Conservation (phyloP, 192 early-diverging fungal species). For the Dimargaris cristalligena region DNA sequence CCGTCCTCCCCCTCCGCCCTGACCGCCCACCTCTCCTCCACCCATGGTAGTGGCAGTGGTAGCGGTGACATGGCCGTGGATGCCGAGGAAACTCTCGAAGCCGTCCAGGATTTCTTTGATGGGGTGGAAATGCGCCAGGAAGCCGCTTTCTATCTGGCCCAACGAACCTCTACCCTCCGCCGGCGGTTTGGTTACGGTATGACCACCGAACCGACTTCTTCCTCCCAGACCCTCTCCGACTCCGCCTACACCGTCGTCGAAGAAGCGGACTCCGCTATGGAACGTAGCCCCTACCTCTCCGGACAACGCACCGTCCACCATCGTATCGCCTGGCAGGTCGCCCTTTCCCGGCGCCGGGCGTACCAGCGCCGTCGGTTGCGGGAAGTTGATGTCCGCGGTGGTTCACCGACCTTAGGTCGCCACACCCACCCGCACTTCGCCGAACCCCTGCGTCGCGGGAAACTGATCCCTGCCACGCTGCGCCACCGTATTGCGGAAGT, state of each 20-base stretch:
- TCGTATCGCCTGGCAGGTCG: not conserved
- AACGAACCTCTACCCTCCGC: not conserved
- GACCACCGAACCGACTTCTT: not conserved
- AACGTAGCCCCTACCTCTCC: not conserved
- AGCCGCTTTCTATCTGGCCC: not conserved
- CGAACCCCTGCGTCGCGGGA: not conserved
- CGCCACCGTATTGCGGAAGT: not conserved
- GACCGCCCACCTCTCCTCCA: too few species aligned
- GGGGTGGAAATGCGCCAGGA: slow-evolving; percentile 4
- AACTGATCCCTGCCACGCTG: not conserved
- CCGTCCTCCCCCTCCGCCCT: slow-evolving; percentile 12
- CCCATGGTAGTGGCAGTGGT: too few species aligned
- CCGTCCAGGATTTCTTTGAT: slow-evolving; percentile 29
- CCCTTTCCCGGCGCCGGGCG: not conserved
- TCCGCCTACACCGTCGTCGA: not conserved
- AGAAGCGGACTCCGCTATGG: not conserved
- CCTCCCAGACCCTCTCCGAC: not conserved
- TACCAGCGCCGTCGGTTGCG: not conserved
- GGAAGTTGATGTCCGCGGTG: not conserved
- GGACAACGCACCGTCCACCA: not conserved
- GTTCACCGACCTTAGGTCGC: not conserved
- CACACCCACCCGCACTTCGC: not conserved
- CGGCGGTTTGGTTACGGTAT: slow-evolving; percentile 1
- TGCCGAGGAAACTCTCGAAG: slow-evolving; percentile 16
- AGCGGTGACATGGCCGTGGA: slow-evolving; percentile 12